phyloP scores from a whole-genome alignment of 306 rosid genomes.

The Quercus mongolica region DNA sequence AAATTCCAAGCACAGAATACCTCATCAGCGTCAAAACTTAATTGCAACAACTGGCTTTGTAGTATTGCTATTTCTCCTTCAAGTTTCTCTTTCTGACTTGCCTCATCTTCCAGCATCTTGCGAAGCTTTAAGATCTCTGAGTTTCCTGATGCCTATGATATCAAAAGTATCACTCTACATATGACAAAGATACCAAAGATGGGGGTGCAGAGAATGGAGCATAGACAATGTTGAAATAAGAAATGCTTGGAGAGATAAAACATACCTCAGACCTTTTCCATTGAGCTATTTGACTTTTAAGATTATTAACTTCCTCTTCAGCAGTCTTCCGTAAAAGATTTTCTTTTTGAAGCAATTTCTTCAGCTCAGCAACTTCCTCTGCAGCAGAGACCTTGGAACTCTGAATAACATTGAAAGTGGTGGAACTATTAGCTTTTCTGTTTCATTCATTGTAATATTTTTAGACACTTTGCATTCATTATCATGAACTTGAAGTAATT shows the following conservation, averaged over 20 bases:
- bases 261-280: constrained; percentile 85
- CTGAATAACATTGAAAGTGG: constrained; percentile 9
- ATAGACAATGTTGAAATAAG: constrained; percentile 16
- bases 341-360: constrained; percentile 66
- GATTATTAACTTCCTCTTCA: constrained; percentile 71
- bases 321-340: constrained; percentile 65
- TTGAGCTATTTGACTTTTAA: constrained; percentile 63
- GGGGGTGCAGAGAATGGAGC: not conserved
- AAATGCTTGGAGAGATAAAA: constrained; percentile 22
- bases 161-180: constrained; percentile 26
- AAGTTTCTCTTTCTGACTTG: constrained; percentile 65
- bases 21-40: constrained; percentile 85
- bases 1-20: constrained; percentile 31
- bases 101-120: constrained; percentile 67
- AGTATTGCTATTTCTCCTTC: constrained; percentile 84
- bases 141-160: constrained; percentile 57
- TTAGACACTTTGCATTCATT: too few relatives aligned
- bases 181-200: constrained; percentile 20
- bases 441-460: too few relatives aligned
- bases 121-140: constrained; percentile 70
- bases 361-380: constrained; percentile 74
- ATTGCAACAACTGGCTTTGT: constrained; percentile 82
- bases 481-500: too few relatives aligned
- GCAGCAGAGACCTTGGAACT: constrained; percentile 31
- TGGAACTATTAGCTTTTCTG: too few relatives aligned